Evolutionary conservation across 768 basidiomycete species (phyloP).

Genomic region (Lactarius psammicola): DNA sequence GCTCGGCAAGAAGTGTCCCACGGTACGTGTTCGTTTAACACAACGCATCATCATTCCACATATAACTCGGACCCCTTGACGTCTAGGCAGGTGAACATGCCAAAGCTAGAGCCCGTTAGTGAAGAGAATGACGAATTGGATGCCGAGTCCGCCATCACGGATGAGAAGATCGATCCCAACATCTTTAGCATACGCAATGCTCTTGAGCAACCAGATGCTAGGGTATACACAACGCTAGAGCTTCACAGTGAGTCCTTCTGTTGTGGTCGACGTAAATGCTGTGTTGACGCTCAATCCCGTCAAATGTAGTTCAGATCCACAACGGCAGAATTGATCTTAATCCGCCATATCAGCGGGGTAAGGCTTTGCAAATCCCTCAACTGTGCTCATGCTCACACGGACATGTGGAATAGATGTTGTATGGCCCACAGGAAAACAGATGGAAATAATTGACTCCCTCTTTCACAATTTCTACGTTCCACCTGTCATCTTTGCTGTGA

Average conservation of each 20-base stretch:
- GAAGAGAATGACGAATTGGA: slow-evolving; percentile 23
- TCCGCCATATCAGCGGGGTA: slow-evolving; percentile 73
- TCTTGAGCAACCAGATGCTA: slow-evolving; percentile 30
- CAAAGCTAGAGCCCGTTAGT: slow-evolving; percentile 12
- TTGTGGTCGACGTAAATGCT: background rate
- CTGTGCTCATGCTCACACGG: background rate
- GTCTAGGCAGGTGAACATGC: background rate
- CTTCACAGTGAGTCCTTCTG: slow-evolving; percentile 30
- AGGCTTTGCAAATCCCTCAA: slow-evolving; percentile 21
- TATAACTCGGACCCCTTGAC: background rate
- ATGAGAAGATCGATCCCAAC: slow-evolving; percentile 25
- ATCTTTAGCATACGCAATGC: slow-evolving; percentile 31
- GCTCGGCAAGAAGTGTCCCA: background rate
- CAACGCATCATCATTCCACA: background rate
- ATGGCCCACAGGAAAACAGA: slow-evolving; percentile 70
- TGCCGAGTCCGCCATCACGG: slow-evolving; percentile 24
- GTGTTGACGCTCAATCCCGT: background rate
- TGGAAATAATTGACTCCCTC: slow-evolving; percentile 50
- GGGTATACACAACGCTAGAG: slow-evolving; percentile 31
- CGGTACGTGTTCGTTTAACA: background rate
- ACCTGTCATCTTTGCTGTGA: slow-evolving; percentile 48
- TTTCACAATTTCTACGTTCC: slow-evolving; percentile 55
- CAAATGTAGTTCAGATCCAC: slow-evolving; percentile 58
- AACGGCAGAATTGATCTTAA: slow-evolving; percentile 67
- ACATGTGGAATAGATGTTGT: slow-evolving; percentile 57